phyloP scores from a whole-genome alignment of 2,329 filamentous ascomycete species.

The Lasiodiplodia citricola region DNA sequence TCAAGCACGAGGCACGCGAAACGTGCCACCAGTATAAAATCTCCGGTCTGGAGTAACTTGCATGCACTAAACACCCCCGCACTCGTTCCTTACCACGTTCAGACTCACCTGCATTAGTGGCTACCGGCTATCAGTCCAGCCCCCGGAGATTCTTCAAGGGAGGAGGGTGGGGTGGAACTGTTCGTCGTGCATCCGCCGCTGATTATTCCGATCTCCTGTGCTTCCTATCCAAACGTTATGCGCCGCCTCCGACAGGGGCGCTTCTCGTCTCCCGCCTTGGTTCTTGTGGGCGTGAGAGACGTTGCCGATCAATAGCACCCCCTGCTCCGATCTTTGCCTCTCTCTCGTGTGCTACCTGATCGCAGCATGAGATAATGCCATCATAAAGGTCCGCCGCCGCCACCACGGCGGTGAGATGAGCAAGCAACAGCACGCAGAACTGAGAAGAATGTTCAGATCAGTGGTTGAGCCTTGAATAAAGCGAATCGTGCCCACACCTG shows the following conservation, averaged over 20 bases:
- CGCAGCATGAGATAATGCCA: too few relatives aligned
- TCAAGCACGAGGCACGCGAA: background rate
- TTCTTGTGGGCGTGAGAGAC: background rate
- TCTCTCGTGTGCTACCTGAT: too few relatives aligned
- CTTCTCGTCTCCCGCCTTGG: background rate
- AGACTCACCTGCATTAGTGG: conserved; percentile 12
- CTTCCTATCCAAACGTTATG: background rate
- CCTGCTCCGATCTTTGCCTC: background rate
- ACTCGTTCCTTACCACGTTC: background rate
- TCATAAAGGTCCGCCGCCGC: too few relatives aligned
- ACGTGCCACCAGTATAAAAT: background rate
- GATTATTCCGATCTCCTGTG: background rate
- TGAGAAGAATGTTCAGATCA: too few relatives aligned
- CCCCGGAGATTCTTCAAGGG: background rate
- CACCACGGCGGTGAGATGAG: too few relatives aligned
- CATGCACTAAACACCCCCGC: background rate
- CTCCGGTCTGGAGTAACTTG: background rate
- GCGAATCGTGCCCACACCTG: too few relatives aligned
- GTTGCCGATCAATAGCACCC: background rate
- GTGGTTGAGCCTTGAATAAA: too few relatives aligned
- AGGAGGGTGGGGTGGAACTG: background rate
- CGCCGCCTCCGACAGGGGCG: background rate
- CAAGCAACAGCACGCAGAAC: too few relatives aligned
- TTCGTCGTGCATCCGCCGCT: background rate
- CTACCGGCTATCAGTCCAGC: background rate